Conservation (phyloP, 768 basidiomycete species). For the Coprinopsis marcescibilis region DNA sequence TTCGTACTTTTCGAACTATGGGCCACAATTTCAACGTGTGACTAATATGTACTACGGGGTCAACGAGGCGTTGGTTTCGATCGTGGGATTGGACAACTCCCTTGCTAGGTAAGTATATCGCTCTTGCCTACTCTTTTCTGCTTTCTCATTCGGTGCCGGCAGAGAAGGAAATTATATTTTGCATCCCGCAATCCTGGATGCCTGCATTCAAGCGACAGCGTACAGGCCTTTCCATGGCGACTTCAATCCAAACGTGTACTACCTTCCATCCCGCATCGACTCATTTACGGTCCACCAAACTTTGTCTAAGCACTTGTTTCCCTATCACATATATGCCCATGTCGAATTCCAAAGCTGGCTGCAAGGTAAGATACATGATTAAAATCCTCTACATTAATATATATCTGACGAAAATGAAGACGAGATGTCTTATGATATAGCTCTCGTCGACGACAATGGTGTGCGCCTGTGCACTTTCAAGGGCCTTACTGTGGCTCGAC, state of each 20-base stretch:
- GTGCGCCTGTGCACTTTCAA: slow-evolving; percentile 14
- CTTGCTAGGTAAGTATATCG: slow-evolving; percentile 22
- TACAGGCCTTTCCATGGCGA: slow-evolving; percentile 26
- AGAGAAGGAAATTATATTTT: slow-evolving; percentile 24
- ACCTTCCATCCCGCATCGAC: slow-evolving; percentile 22
- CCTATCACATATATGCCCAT: slow-evolving; percentile 19
- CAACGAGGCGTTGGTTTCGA: slow-evolving; percentile 21
- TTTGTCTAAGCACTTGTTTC: slow-evolving; percentile 9
- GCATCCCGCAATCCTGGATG: slow-evolving; percentile 33
- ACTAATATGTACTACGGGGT: slow-evolving; percentile 15
- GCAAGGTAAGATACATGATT: slow-evolving; percentile 16
- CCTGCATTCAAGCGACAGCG: slow-evolving; percentile 26
- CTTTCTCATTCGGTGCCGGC: no score
- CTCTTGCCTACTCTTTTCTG: no score
- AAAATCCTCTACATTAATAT: background rate
- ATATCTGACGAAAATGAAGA: slow-evolving; percentile 11
- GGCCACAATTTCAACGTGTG: slow-evolving; percentile 24
- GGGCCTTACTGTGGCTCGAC: slow-evolving; percentile 14
- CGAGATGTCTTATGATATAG: slow-evolving; percentile 21
- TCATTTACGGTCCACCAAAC: slow-evolving; percentile 15
- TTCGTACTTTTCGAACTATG: slow-evolving; percentile 27
- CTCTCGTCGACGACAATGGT: slow-evolving; percentile 21
- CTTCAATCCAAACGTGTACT: slow-evolving; percentile 16
- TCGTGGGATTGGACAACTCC: slow-evolving; percentile 19
- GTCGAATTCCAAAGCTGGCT: slow-evolving; percentile 21